A percentile compares a stretch with the other conserved stretches of the same genome.
These are phyloP conservation scores for Naganishia kalamii DNA, from an alignment of 768 basidiomycete genomes.

Conservation along the genomic window DNA sequence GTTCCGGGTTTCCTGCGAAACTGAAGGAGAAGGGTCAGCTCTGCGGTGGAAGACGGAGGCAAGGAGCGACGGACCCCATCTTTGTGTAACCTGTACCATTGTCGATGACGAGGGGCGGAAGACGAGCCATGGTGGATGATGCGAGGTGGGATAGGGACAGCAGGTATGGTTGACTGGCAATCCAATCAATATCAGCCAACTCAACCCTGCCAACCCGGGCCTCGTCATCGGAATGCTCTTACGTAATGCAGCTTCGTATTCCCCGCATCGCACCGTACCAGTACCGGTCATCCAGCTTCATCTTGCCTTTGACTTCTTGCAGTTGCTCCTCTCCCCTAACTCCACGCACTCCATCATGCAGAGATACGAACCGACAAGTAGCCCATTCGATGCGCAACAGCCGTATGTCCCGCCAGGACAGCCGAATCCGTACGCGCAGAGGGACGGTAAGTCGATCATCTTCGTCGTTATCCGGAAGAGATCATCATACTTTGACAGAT, in stretches of 20 bases:
- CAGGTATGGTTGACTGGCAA: no score
- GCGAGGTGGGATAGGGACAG: no score
- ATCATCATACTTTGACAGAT: no score
- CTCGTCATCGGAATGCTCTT: no score
- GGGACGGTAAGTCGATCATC: neutral
- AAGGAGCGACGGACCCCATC: constrained; percentile 26
- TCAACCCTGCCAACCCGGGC: no score
- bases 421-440: neutral
- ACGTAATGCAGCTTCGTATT: no score
- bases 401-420: neutral
- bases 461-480: no score
- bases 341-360: neutral
- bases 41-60: neutral
- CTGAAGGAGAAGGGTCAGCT: constrained; percentile 39
- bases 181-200: neutral
- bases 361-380: neutral
- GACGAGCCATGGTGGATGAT: neutral
- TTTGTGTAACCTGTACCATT: constrained; percentile 20
- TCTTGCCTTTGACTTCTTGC: neutral
- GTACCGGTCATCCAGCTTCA: neutral
- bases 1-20: constrained; percentile 97
- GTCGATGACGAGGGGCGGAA: constrained; percentile 10
- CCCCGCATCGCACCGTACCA: no score
- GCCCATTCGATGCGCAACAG: neutral
- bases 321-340: neutral